A percentile compares a stretch with the other conserved stretches of the same genome.
Conservation (phyloP, 2,329 filamentous ascomycete genomes). For the Xylariaceae sp. region DNA sequence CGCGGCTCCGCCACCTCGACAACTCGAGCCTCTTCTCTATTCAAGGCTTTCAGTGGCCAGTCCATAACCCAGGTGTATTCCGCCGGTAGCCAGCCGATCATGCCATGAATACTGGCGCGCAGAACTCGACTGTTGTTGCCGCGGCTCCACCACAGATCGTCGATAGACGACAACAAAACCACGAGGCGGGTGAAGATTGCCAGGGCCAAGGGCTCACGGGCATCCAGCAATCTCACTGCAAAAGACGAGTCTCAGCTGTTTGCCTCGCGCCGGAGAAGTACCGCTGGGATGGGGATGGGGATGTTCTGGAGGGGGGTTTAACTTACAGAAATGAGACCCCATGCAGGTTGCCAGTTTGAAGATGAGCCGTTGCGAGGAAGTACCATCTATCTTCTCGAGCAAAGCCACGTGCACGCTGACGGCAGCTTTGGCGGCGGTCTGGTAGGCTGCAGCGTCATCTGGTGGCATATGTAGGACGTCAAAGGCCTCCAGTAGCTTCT, state of each 20-base stretch:
- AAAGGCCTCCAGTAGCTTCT: constrained; percentile 10
- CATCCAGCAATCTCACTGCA: constrained; percentile 9
- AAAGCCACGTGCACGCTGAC: constrained; percentile 8
- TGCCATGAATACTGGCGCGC: constrained; percentile 10
- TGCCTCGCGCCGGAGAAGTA: not conserved
- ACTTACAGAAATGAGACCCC: constrained; percentile 14
- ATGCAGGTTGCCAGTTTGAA: constrained; percentile 15
- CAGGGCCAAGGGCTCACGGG: constrained; percentile 11
- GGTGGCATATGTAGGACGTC: constrained; percentile 6
- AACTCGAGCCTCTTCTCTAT: constrained; percentile 3
- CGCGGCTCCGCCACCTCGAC: not conserved
- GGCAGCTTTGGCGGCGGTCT: constrained; percentile 11
- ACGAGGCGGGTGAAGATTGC: constrained; percentile 13
- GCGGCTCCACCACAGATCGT: constrained; percentile 15
- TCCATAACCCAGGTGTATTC: constrained; percentile 10
- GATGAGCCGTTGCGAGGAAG: constrained; percentile 10
- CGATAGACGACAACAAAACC: constrained; percentile 13
- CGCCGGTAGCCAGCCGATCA: constrained; percentile 9
- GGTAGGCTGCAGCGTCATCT: constrained; percentile 5
- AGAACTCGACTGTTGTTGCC: constrained; percentile 8
- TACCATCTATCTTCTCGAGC: not conserved
- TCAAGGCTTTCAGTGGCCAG: constrained; percentile 10
- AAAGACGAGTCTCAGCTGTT: constrained; percentile 5
- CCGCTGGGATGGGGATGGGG: not conserved
- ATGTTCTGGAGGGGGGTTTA: not conserved